These are phyloP conservation scores for Penicillium sp. DNA, from an alignment of 2,329 filamentous ascomycete genomes.

Conservation along the genomic window DNA sequence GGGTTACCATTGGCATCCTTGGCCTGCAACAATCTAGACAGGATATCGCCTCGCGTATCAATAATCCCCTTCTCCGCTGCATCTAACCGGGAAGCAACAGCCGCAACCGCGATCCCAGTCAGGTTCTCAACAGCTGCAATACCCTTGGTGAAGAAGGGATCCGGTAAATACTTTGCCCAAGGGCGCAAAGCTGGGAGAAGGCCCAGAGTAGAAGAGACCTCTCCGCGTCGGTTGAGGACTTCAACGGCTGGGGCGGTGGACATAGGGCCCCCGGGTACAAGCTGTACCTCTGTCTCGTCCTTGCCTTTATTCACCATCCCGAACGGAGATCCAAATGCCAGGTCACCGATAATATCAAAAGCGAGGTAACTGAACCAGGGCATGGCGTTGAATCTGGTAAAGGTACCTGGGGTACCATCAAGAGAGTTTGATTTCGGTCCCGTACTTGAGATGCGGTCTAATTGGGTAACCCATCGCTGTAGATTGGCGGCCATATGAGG, in stretches of 20 bases:
- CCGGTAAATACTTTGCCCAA: constrained; percentile 19
- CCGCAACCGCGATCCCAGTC: constrained; percentile 21
- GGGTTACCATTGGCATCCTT: constrained; percentile 29
- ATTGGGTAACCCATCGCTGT: constrained; percentile 17
- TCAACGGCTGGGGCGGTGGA: constrained; percentile 19
- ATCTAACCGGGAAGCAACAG: constrained; percentile 16
- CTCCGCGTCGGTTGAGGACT: constrained; percentile 20
- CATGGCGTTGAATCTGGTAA: constrained; percentile 17
- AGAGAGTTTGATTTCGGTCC: not conserved
- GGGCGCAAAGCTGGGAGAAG: constrained; percentile 17
- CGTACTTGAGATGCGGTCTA: constrained; percentile 17
- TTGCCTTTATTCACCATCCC: constrained; percentile 24
- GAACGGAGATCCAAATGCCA: constrained; percentile 24
- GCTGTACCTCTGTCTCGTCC: constrained; percentile 18
- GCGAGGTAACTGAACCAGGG: constrained; percentile 26
- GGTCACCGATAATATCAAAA: constrained; percentile 22
- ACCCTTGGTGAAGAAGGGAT: constrained; percentile 26
- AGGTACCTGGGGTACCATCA: not conserved
- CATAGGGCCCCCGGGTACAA: constrained; percentile 18
- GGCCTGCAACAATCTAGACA: constrained; percentile 31
- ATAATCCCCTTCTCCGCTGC: constrained; percentile 12
- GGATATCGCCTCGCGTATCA: constrained; percentile 29
- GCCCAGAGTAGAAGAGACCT: constrained; percentile 22
- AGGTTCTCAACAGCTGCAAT: constrained; percentile 31
- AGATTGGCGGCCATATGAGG: constrained; percentile 31